A percentile compares a stretch with the other conserved stretches of the same genome.
phyloP scores from a whole-genome alignment of 352 stramenopile genomes.

The Phytophthora melonis region DNA sequence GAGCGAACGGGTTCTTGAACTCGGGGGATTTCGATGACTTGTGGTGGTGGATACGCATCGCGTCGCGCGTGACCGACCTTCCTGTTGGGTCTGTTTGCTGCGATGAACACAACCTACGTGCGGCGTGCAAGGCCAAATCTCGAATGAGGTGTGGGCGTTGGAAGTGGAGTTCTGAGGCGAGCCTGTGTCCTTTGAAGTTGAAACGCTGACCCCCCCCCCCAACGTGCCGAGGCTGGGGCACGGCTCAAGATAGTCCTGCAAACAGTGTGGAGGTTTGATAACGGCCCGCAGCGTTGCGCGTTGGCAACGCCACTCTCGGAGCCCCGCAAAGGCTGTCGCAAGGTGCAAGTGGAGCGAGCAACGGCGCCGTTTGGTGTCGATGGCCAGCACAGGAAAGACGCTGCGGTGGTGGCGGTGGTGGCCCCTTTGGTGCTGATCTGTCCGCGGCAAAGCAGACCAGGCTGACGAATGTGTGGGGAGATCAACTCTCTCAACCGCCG shows the following conservation, averaged over 20 bases:
- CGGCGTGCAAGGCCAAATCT: constrained; percentile 25
- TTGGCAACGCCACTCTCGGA: constrained; percentile 7
- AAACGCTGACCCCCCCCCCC: constrained; percentile 22
- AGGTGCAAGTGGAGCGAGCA: constrained; percentile 20
- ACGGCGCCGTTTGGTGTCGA: constrained; percentile 20
- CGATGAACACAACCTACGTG: constrained; percentile 8
- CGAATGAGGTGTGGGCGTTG: constrained; percentile 23
- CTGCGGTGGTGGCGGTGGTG: constrained; percentile 10
- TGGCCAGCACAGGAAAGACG: constrained; percentile 33
- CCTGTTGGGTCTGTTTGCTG: constrained; percentile 20
- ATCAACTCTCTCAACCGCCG: background rate
- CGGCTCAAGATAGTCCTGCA: constrained; percentile 33
- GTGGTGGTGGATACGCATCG: constrained; percentile 42
- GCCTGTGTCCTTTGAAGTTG: constrained; percentile 21
- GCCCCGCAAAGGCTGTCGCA: constrained; percentile 25
- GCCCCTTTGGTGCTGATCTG: constrained; percentile 11
- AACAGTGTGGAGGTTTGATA: constrained; percentile 24
- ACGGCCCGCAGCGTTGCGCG: constrained; percentile 17
- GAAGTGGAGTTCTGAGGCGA: constrained; percentile 18
- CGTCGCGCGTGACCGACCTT: constrained; percentile 12
- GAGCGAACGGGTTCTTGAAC: constrained; percentile 61
- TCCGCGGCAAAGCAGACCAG: constrained; percentile 9
- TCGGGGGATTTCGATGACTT: constrained; percentile 24
- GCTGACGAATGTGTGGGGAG: background rate
- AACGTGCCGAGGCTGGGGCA: constrained; percentile 8